Conservation (phyloP, 441 rosid species). For the Populus hybrid region DNA sequence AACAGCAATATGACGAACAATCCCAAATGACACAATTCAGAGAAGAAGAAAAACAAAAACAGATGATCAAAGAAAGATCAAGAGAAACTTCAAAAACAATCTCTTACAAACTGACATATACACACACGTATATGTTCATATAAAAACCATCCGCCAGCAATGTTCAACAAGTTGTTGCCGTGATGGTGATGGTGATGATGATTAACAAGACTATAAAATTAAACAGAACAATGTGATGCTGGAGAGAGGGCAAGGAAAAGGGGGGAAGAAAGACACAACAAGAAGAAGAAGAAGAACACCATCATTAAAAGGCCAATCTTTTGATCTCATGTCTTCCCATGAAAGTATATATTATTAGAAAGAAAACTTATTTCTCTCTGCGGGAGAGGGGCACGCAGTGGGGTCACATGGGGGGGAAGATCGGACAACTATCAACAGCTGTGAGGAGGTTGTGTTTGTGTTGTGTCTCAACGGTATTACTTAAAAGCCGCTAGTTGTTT, state of each 20-base stretch:
- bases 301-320: neutral
- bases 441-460: conserved; percentile 40
- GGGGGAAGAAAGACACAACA: neutral
- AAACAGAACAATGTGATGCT: neutral
- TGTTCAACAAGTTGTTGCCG: neutral
- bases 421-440: conserved; percentile 82
- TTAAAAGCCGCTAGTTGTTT: conserved; percentile 59
- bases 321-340: conserved; percentile 4
- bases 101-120: neutral
- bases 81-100: neutral
- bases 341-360: conserved; percentile 5
- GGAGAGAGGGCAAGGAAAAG: neutral
- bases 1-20: neutral
- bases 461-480: conserved; percentile 60
- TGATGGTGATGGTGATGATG: neutral
- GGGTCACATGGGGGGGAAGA: conserved; percentile 46
- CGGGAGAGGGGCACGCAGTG: conserved; percentile 29
- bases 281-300: neutral
- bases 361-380: conserved; percentile 25
- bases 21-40: conserved; percentile 7
- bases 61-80: neutral
- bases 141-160: too few relatives aligned
- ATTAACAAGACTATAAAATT: too few relatives aligned
- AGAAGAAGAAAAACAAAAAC: neutral
- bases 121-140: too few relatives aligned